Evolutionary conservation across 106 monocot species (phyloP).

Genomic region (Hemerocallis citrina): DNA sequence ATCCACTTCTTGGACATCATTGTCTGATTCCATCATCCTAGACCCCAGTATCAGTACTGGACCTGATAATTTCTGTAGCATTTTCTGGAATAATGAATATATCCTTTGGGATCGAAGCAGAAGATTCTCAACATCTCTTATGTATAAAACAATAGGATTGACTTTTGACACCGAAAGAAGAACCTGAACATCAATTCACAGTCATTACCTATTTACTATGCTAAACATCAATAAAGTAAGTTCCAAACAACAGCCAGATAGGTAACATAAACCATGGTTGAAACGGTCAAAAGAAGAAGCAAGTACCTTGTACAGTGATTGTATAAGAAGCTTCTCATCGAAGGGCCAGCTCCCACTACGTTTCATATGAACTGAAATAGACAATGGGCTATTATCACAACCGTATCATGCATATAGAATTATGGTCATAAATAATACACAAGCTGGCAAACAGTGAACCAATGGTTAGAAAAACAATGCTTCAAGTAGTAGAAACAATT

Average conservation of each 20-base stretch:
- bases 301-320: slow-evolving; percentile 67
- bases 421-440: background rate
- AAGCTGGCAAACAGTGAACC: background rate
- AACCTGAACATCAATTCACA: slow-evolving; percentile 32
- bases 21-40: slow-evolving; percentile 30
- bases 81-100: slow-evolving; percentile 50
- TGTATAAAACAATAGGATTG: slow-evolving; percentile 58
- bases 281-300: background rate
- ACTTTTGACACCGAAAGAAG: slow-evolving; percentile 54
- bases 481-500: background rate
- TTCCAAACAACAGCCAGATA: background rate
- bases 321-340: slow-evolving; percentile 70
- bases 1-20: slow-evolving; percentile 37
- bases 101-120: slow-evolving; percentile 50
- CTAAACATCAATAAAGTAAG: background rate
- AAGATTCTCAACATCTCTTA: slow-evolving; percentile 66
- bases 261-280: background rate
- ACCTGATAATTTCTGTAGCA: slow-evolving; percentile 55
- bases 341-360: slow-evolving; percentile 59
- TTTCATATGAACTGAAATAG: slow-evolving; percentile 39
- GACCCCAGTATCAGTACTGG: slow-evolving; percentile 69
- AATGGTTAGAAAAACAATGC: background rate
- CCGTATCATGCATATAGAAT: background rate
- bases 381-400: slow-evolving; percentile 11
- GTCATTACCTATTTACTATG: too few relatives aligned